These are phyloP conservation scores for Nemania sp. DNA, from an alignment of 2,329 filamentous ascomycete species.

Conservation along the genomic window DNA sequence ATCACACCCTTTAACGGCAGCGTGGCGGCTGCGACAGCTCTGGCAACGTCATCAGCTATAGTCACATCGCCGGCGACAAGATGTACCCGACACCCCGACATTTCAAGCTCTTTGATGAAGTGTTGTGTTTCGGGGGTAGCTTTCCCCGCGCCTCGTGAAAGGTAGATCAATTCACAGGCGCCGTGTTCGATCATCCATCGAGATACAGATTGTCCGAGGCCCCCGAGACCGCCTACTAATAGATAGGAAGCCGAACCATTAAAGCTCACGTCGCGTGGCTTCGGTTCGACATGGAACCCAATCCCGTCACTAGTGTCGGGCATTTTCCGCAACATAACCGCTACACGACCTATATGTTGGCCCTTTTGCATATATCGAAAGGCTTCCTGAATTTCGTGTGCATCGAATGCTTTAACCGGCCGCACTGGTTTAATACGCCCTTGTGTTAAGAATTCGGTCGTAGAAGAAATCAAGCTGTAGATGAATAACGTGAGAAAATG, in stretches of 20 bases:
- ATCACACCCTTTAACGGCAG: too few relatives aligned
- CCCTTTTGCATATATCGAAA: conserved; percentile 1
- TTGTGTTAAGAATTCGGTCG: background rate
- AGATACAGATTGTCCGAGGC: conserved; percentile 2
- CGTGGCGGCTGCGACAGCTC: background rate
- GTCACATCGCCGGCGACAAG: too few relatives aligned
- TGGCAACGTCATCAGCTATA: too few relatives aligned
- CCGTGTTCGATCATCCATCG: conserved; percentile 11
- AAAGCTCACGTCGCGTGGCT: background rate
- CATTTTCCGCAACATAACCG: conserved; percentile 1
- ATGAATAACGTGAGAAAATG: too few relatives aligned
- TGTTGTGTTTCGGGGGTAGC: too few relatives aligned
- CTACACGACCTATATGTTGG: too few relatives aligned
- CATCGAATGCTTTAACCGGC: background rate
- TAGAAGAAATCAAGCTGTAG: background rate
- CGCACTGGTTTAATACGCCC: background rate
- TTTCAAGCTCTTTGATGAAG: too few relatives aligned
- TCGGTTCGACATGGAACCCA: too few relatives aligned
- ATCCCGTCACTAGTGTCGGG: too few relatives aligned
- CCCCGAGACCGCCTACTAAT: conserved; percentile 6
- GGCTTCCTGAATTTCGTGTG: background rate
- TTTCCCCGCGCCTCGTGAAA: background rate
- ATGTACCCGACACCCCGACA: too few relatives aligned
- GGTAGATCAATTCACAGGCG: background rate
- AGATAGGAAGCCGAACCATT: background rate